Evolutionary conservation across 495 filamentous ascomycete genomes (phyloP).

Genomic region (Penicillium salamii): DNA sequence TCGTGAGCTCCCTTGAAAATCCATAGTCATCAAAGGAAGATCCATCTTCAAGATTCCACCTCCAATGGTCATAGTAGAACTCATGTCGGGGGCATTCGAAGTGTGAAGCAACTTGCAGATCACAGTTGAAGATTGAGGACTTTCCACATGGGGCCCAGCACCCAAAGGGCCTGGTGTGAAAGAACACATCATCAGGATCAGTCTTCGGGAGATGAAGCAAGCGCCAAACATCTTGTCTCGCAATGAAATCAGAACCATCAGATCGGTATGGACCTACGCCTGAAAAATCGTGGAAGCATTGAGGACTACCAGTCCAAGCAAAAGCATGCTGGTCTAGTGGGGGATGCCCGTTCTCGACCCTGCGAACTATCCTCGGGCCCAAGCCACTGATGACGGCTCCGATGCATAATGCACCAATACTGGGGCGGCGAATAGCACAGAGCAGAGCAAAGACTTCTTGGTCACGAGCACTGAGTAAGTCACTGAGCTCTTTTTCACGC

Average conservation of each 20-base stretch:
- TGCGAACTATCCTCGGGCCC: constrained; percentile 8
- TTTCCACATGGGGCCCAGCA: background rate
- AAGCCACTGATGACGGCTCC: constrained; percentile 11
- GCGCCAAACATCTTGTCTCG: constrained; percentile 14
- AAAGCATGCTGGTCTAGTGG: constrained; percentile 13
- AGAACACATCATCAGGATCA: too few species aligned
- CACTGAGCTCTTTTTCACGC: too few species aligned
- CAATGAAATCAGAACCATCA: constrained; percentile 3
- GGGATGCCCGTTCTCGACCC: constrained; percentile 5
- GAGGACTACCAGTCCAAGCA: constrained; percentile 16
- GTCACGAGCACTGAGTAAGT: too few species aligned
- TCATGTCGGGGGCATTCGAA: constrained; percentile 2
- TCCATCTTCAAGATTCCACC: background rate
- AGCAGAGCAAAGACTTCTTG: constrained; percentile 14
- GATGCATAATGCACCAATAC: constrained; percentile 12
- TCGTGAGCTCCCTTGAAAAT: too few species aligned
- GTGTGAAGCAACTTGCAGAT: background rate
- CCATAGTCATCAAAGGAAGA: too few species aligned
- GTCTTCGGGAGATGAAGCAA: constrained; percentile 8
- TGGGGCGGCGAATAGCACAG: constrained; percentile 9
- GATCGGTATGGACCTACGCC: constrained; percentile 15
- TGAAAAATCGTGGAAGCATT: constrained; percentile 18
- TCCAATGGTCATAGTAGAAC: constrained; percentile 2
- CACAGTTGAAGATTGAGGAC: background rate
- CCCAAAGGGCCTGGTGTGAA: too few species aligned